Evolutionary conservation across 176 grass and related monocot genomes (phyloP).

Genomic region (Juncus inflexus): DNA sequence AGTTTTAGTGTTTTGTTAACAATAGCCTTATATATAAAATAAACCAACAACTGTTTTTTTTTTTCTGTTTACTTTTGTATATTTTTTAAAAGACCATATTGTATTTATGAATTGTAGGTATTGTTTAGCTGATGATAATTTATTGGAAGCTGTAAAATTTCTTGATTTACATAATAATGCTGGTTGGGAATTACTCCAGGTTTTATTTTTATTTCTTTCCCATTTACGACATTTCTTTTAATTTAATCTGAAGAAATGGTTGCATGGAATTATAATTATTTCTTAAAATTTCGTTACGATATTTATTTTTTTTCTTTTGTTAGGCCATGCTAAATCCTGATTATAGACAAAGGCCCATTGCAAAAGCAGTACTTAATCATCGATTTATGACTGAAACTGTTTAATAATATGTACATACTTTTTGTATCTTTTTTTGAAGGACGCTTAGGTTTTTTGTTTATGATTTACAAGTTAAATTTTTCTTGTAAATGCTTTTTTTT

Average conservation of each 20-base stretch:
- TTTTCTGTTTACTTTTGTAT: no score
- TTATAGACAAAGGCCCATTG: constrained; percentile 68
- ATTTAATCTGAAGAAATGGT: not conserved
- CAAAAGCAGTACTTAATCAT: constrained; percentile 77
- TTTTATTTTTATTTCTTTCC: constrained; percentile 21
- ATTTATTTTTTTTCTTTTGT: constrained; percentile 7
- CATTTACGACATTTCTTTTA: constrained; percentile 1
- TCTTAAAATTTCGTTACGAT: not conserved
- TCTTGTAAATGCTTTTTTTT: no score
- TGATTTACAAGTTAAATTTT: no score
- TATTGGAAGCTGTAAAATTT: constrained; percentile 74
- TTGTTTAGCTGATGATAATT: constrained; percentile 63
- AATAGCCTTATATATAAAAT: no score
- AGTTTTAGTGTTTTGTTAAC: no score
- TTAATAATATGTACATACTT: constrained; percentile 4
- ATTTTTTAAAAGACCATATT: not conserved
- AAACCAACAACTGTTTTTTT: no score
- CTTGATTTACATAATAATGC: constrained; percentile 71
- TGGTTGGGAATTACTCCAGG: constrained; percentile 92
- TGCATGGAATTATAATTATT: no score
- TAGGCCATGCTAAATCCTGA: constrained; percentile 84
- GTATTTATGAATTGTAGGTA: constrained; percentile 44
- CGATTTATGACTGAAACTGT: constrained; percentile 69
- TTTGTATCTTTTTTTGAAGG: no score
- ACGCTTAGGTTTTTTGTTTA: no score